A percentile compares a stretch with the other conserved stretches of the same genome.
Conservation (phyloP, 192 early-diverging fungal species). For the Linderina pennispora region DNA sequence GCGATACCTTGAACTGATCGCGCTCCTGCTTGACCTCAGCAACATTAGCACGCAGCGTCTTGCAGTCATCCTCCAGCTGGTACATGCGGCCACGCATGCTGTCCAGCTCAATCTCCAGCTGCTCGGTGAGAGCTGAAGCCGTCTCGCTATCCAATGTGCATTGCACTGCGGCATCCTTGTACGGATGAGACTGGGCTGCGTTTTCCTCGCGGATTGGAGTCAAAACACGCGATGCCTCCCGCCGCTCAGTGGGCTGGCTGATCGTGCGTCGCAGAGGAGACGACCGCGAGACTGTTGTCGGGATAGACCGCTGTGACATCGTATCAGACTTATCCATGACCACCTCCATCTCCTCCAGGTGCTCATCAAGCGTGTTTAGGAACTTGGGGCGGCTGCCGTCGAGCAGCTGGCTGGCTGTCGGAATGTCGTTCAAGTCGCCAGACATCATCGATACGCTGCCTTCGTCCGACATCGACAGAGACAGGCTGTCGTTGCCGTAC, state of each 20-base stretch:
- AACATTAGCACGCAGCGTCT: conserved; percentile 13
- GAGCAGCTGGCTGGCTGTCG: conserved; percentile 33
- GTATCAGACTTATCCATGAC: conserved; percentile 24
- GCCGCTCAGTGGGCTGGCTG: conserved; percentile 1
- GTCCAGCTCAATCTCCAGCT: conserved; percentile 4
- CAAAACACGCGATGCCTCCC: conserved; percentile 13
- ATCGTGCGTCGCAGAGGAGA: conserved; percentile 7
- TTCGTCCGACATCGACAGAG: conserved; percentile 12
- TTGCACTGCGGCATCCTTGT: conserved; percentile 7
- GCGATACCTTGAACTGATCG: conserved; percentile 34
- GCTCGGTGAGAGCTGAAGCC: not conserved
- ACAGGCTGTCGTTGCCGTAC: conserved; percentile 3
- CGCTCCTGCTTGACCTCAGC: conserved; percentile 36
- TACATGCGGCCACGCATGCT: conserved; percentile 1
- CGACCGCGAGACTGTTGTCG: not conserved
- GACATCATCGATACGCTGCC: conserved; percentile 24
- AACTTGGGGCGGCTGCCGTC: conserved; percentile 21
- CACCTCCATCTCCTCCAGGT: conserved; percentile 27
- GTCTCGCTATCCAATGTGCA: conserved; percentile 3
- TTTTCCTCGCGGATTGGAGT: conserved; percentile 39
- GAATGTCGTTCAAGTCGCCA: conserved; percentile 19
- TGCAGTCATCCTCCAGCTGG: conserved; percentile 16
- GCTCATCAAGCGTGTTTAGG: conserved; percentile 25
- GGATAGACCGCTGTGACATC: not conserved
- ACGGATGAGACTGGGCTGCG: not conserved